Evolutionary conservation across 371 early-diverging fungal species (phyloP).

Genomic region (Apophysomyces elegans): DNA sequence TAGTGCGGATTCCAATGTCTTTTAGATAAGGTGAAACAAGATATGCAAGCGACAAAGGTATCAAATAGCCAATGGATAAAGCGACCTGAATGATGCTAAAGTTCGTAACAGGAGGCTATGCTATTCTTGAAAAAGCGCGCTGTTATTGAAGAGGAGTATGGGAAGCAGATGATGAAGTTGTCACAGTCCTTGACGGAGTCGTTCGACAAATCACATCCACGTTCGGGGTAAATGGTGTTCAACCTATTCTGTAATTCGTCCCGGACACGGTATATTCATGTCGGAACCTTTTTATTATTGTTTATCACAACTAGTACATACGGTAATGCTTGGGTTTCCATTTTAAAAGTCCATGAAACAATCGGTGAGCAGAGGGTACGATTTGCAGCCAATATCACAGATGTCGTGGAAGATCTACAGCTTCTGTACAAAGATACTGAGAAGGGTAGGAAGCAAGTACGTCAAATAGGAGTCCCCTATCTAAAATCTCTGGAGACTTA

Average conservation of each 20-base stretch:
- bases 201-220: slow-evolving; percentile 50
- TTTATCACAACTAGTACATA: slow-evolving; percentile 42
- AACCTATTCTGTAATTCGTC: no score
- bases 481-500: background rate
- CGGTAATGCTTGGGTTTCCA: slow-evolving; percentile 65
- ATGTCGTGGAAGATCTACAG: slow-evolving; percentile 73
- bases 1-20: slow-evolving; percentile 37
- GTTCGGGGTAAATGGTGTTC: slow-evolving; percentile 42
- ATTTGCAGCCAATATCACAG: slow-evolving; percentile 62
- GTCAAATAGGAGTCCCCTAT: background rate
- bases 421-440: slow-evolving; percentile 78
- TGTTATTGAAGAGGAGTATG: slow-evolving; percentile 67
- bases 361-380: slow-evolving; percentile 74
- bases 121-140: slow-evolving; percentile 62
- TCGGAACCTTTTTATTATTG: background rate
- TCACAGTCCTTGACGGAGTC: slow-evolving; percentile 50
- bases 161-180: slow-evolving; percentile 54
- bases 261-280: background rate
- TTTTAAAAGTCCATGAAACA: slow-evolving; percentile 74
- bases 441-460: slow-evolving; percentile 79
- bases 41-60: slow-evolving; percentile 39
- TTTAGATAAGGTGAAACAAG: slow-evolving; percentile 42
- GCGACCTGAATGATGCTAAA: background rate
- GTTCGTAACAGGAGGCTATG: slow-evolving; percentile 47
- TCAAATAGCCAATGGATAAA: background rate